Evolutionary conservation across 176 grass and related monocot species (phyloP).

Genomic region (Oropetium thomaeum): DNA sequence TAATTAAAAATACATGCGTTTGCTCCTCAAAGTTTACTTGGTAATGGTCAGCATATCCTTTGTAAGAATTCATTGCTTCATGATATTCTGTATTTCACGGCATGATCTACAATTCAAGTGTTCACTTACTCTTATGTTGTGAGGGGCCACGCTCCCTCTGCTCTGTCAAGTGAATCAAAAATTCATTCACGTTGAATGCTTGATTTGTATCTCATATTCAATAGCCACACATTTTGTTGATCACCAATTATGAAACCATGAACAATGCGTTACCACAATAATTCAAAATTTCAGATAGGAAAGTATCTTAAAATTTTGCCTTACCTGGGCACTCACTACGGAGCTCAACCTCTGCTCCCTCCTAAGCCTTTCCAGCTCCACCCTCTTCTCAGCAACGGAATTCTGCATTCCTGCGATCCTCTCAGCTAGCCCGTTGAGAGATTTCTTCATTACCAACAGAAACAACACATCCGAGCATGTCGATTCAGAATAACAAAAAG

Average conservation of each 20-base stretch:
- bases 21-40: neutral
- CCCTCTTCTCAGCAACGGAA: slow-evolving; percentile 51
- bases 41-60: neutral
- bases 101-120: neutral
- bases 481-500: neutral
- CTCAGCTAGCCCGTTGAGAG: slow-evolving; percentile 42
- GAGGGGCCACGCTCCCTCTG: neutral
- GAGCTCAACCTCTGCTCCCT: slow-evolving; percentile 44
- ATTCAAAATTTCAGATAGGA: neutral
- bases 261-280: neutral
- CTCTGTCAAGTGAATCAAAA: neutral
- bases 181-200: neutral
- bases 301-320: neutral
- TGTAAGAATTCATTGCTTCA: neutral
- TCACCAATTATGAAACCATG: neutral
- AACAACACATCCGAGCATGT: neutral
- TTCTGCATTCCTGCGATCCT: slow-evolving; percentile 32
- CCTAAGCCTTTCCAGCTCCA: slow-evolving; percentile 40
- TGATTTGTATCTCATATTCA: neutral
- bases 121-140: neutral
- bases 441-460: slow-evolving; percentile 46
- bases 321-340: slow-evolving; percentile 61
- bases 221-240: neutral
- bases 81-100: neutral
- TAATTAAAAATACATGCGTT: neutral